phyloP scores from a whole-genome alignment of 306 rosid genomes.

The Alnus glutinosa region DNA sequence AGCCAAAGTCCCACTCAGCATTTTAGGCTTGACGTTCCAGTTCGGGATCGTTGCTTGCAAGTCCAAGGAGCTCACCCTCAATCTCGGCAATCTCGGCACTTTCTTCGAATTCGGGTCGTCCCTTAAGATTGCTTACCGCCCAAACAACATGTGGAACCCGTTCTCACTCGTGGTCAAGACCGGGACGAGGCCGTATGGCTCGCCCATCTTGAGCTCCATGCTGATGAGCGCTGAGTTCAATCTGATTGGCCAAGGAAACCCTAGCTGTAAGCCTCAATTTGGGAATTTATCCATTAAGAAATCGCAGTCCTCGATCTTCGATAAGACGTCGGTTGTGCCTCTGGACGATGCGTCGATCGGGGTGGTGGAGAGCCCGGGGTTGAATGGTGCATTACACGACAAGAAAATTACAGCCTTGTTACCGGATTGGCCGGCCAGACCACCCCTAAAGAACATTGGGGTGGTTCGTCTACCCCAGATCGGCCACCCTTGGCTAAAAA shows the following conservation, averaged over 20 bases:
- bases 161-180: slow-evolving; percentile 69
- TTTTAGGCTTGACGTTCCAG: slow-evolving; percentile 77
- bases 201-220: slow-evolving; percentile 70
- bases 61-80: slow-evolving; percentile 79
- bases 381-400: slow-evolving; percentile 28
- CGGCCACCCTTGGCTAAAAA: no score
- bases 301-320: slow-evolving; percentile 63
- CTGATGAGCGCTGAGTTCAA: slow-evolving; percentile 80
- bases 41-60: slow-evolving; percentile 82
- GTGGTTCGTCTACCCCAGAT: no score
- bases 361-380: slow-evolving; percentile 40
- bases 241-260: slow-evolving; percentile 47
- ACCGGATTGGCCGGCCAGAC: slow-evolving; percentile 16
- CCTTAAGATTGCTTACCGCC: slow-evolving; percentile 54
- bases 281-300: slow-evolving; percentile 90
- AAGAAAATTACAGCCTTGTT: slow-evolving; percentile 38
- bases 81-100: slow-evolving; percentile 63
- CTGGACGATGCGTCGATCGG: slow-evolving; percentile 30
- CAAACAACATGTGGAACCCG: slow-evolving; percentile 70
- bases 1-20: slow-evolving; percentile 73
- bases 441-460: no score
- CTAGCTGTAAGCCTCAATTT: slow-evolving; percentile 68
- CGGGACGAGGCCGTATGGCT: slow-evolving; percentile 72
- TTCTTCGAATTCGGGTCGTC: slow-evolving; percentile 80
- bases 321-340: slow-evolving; percentile 19